These are phyloP conservation scores for Ceratocystis smalleyi DNA, from an alignment of 2,329 filamentous ascomycete genomes.

Conservation along the genomic window DNA sequence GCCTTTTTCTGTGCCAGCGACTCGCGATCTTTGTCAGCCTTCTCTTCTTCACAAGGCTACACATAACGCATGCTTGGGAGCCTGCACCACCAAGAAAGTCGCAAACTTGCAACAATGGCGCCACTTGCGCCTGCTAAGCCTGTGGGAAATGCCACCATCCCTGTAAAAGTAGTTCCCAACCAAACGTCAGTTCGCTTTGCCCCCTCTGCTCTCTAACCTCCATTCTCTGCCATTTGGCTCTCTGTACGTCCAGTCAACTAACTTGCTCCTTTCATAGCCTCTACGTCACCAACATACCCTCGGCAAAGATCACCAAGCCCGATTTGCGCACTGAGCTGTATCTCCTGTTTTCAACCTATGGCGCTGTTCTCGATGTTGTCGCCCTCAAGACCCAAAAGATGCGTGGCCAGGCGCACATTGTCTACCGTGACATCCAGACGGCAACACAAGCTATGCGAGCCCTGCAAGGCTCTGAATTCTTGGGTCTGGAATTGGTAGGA, in stretches of 20 bases:
- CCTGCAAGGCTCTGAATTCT: conserved; percentile 70
- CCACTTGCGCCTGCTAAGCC: conserved; percentile 9
- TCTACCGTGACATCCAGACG: conserved; percentile 78
- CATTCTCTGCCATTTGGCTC: neutral
- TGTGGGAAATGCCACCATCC: neutral
- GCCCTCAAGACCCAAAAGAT: conserved; percentile 80
- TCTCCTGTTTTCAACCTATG: conserved; percentile 86
- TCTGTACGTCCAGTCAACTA: neutral
- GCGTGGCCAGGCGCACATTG: conserved; percentile 88
- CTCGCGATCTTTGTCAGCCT: conserved; percentile 16
- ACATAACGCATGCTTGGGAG: conserved; percentile 20
- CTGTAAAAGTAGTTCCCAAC: conserved; percentile 41
- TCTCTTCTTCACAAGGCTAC: conserved; percentile 15
- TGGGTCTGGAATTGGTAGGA: conserved; percentile 70
- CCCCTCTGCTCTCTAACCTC: neutral
- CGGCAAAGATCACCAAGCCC: conserved; percentile 75
- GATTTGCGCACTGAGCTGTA: conserved; percentile 81
- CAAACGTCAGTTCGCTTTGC: conserved; percentile 47
- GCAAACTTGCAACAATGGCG: conserved; percentile 10
- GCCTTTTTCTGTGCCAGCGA: neutral
- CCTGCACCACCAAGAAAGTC: too few relatives aligned
- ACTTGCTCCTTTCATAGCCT: conserved; percentile 38
- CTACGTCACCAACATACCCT: conserved; percentile 73
- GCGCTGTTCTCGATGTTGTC: conserved; percentile 80
- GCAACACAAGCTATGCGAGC: conserved; percentile 87